Percentiles rank a stretch among this genome's conserved stretches.
These are phyloP conservation scores for Pterocarpus macrocarpus DNA, from an alignment of 306 rosid genomes.

Conservation along the genomic window DNA sequence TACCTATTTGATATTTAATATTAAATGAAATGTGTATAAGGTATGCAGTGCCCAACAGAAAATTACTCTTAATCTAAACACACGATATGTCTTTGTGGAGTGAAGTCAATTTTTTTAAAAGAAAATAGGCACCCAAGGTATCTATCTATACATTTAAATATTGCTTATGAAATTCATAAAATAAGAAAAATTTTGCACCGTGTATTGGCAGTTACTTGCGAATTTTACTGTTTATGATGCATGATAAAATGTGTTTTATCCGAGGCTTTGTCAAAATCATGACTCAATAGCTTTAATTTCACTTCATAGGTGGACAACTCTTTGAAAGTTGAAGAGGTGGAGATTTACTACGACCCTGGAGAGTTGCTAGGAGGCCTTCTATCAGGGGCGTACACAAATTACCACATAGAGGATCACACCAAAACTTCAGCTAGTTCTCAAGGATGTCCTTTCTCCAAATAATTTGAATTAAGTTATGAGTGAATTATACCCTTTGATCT, in stretches of 20 bases:
- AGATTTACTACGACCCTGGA: conserved; percentile 76
- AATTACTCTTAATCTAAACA: not conserved
- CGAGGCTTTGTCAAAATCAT: conserved; percentile 12
- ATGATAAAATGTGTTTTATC: not conserved
- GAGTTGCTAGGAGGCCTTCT: conserved; percentile 79
- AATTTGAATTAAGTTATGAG: not conserved
- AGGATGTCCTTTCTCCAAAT: conserved; percentile 52
- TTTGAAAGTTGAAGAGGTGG: conserved; percentile 72
- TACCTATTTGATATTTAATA: too few species aligned
- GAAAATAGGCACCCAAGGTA: not conserved
- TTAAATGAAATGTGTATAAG: too few species aligned
- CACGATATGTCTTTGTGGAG: not conserved
- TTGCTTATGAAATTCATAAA: not conserved
- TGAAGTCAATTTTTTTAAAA: not conserved
- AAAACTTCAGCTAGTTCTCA: conserved; percentile 44
- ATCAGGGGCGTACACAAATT: conserved; percentile 23
- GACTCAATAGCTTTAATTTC: conserved; percentile 31
- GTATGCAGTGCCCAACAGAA: too few species aligned
- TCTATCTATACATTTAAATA: not conserved
- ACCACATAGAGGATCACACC: not conserved
- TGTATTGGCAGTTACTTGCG: not conserved
- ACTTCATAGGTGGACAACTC: conserved; percentile 64
- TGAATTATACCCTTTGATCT: not conserved
- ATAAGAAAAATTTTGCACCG: not conserved
- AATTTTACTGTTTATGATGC: not conserved